Percentiles rank a stretch among this genome's conserved stretches.
These are phyloP conservation scores for Scytalidium lignicola DNA, from an alignment of 2,329 filamentous ascomycete species.

Conservation along the genomic window DNA sequence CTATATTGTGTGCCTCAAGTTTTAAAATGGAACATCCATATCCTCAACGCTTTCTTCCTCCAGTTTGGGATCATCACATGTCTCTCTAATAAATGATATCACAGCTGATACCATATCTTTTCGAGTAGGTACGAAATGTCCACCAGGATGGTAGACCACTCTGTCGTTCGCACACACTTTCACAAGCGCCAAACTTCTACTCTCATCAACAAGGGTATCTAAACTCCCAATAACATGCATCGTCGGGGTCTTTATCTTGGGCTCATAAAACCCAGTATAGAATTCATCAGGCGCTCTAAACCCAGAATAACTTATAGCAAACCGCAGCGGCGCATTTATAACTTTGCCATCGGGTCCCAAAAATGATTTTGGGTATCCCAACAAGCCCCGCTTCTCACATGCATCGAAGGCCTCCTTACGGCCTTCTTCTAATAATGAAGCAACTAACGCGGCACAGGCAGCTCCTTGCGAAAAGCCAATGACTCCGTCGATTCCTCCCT, in stretches of 20 bases:
- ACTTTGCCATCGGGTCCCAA: slow-evolving; percentile 29
- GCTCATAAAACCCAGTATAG: slow-evolving; percentile 69
- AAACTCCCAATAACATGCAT: slow-evolving; percentile 78
- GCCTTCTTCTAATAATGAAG: slow-evolving; percentile 61
- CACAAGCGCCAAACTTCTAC: slow-evolving; percentile 60
- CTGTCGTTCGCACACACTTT: slow-evolving; percentile 55
- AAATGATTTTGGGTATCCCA: slow-evolving; percentile 45
- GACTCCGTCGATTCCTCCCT: slow-evolving; percentile 70
- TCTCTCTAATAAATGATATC: slow-evolving; percentile 62
- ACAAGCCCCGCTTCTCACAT: slow-evolving; percentile 33
- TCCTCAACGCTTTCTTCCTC: slow-evolving; percentile 57
- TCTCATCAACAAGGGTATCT: slow-evolving; percentile 84
- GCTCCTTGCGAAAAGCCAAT: slow-evolving; percentile 81
- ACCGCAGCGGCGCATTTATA: slow-evolving; percentile 55
- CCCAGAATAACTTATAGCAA: slow-evolving; percentile 72
- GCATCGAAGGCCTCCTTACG: slow-evolving; percentile 41
- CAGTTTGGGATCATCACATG: slow-evolving; percentile 19
- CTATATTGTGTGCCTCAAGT: background rate
- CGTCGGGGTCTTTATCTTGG: slow-evolving; percentile 69
- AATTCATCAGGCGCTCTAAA: slow-evolving; percentile 60
- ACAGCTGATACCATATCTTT: slow-evolving; percentile 76
- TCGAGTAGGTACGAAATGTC: slow-evolving; percentile 81
- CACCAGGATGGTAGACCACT: slow-evolving; percentile 70
- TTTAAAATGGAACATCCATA: slow-evolving; percentile 63
- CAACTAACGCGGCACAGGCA: slow-evolving; percentile 66